Percentiles rank a stretch among this genome's conserved stretches.
These are phyloP conservation scores for Cantharellus anzutake DNA, from an alignment of 768 basidiomycete genomes.

Conservation along the genomic window DNA sequence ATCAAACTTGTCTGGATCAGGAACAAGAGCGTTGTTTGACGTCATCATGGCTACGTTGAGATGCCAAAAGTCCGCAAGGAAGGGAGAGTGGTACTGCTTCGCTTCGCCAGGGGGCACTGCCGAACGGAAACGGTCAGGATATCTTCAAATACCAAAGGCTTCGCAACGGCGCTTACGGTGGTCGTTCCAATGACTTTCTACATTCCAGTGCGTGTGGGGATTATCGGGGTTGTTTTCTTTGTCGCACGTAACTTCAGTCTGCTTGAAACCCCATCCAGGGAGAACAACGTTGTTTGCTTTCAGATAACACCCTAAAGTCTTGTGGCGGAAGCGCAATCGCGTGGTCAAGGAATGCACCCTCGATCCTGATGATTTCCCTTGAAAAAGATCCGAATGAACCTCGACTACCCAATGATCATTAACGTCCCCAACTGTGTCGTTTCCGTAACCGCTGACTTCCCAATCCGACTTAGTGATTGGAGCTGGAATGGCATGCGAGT, in stretches of 20 bases:
- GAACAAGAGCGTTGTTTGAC: conserved; percentile 93
- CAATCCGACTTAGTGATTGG: conserved; percentile 77
- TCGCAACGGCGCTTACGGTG: conserved; percentile 39
- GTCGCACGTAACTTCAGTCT: conserved; percentile 88
- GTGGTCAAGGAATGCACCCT: conserved; percentile 76
- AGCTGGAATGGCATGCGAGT: conserved; percentile 76
- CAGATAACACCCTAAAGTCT: conserved; percentile 66
- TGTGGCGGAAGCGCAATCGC: conserved; percentile 65
- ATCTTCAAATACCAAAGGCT: conserved; percentile 1
- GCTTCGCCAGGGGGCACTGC: conserved; percentile 59
- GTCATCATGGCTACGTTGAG: conserved; percentile 99
- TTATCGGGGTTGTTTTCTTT: conserved; percentile 70
- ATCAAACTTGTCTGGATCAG: conserved; percentile 97
- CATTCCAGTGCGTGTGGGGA: conserved; percentile 89
- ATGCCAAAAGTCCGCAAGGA: conserved; percentile 95
- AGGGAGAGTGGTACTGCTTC: conserved; percentile 77
- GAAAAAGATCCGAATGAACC: conserved; percentile 72
- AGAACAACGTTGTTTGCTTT: conserved; percentile 73
- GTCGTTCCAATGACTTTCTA: conserved; percentile 95
- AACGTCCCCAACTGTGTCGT: conserved; percentile 66
- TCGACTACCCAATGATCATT: conserved; percentile 89
- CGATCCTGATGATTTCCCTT: conserved; percentile 33
- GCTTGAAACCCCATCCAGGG: conserved; percentile 99
- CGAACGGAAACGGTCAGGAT: conserved; percentile 1
- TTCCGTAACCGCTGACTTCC: conserved; percentile 92